These are phyloP conservation scores for Stachybotrys chartarum DNA, from an alignment of 2,329 filamentous ascomycete genomes.

Conservation along the genomic window DNA sequence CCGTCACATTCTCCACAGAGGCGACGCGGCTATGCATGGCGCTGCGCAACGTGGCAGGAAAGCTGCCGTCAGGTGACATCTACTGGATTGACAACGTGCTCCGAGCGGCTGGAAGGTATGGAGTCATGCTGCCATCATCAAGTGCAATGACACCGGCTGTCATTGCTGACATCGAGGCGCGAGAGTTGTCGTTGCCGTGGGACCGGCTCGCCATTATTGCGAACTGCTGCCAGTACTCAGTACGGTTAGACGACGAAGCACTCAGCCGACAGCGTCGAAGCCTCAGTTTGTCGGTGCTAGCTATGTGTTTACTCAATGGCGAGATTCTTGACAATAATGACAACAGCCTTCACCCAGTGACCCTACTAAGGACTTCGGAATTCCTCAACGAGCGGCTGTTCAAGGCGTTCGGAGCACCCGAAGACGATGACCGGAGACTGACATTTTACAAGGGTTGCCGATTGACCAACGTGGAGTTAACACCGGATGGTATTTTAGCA, in stretches of 20 bases:
- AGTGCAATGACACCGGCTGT: constrained; percentile 18
- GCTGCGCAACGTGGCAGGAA: constrained; percentile 2
- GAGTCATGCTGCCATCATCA: constrained; percentile 9
- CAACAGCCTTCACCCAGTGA: constrained; percentile 1
- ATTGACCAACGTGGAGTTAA: constrained; percentile 10
- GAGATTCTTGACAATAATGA: constrained; percentile 25
- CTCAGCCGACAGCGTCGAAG: constrained; percentile 10
- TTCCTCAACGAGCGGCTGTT: constrained; percentile 10
- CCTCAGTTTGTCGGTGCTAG: constrained; percentile 18
- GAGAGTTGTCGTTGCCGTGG: constrained; percentile 13
- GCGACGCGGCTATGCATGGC: constrained; percentile 18
- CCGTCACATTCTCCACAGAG: constrained; percentile 10
- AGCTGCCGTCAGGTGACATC: constrained; percentile 1
- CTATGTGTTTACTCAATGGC: constrained; percentile 21
- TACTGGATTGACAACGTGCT: constrained; percentile 6
- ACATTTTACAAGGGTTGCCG: constrained; percentile 20
- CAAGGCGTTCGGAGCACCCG: constrained; percentile 9
- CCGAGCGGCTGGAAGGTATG: constrained; percentile 17
- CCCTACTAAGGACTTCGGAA: constrained; percentile 6
- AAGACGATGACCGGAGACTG: constrained; percentile 5
- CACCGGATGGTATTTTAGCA: constrained; percentile 9
- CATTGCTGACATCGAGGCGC: constrained; percentile 14
- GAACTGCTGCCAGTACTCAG: constrained; percentile 23
- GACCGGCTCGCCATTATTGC: constrained; percentile 21
- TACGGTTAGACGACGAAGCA: constrained; percentile 12